These are phyloP conservation scores for Strigomonas culicis DNA, from an alignment of 208 protist species.

Conservation along the genomic window DNA sequence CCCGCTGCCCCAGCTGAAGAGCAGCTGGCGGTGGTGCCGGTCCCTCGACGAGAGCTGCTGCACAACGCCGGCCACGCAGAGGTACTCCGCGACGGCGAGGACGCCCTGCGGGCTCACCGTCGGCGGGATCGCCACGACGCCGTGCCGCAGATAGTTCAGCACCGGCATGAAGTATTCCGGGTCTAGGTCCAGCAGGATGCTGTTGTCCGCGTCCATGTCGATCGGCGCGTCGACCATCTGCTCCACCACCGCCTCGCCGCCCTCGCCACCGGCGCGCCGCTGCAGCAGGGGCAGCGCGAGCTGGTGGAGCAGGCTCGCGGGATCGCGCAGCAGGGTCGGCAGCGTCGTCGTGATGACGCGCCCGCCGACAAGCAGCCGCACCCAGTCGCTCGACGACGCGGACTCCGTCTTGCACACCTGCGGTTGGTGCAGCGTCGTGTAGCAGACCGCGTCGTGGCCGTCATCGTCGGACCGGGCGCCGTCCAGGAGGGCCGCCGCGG, in stretches of 20 bases:
- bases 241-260: background rate
- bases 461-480: background rate
- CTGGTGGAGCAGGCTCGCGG: slow-evolving; percentile 49
- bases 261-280: background rate
- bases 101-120: slow-evolving; percentile 42
- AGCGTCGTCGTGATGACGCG: slow-evolving; percentile 71
- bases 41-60: slow-evolving; percentile 34
- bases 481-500: too few relatives aligned
- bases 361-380: slow-evolving; percentile 78
- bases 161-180: slow-evolving; percentile 74
- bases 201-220: slow-evolving; percentile 54
- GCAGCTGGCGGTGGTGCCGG: slow-evolving; percentile 36
- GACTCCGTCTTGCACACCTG: slow-evolving; percentile 22
- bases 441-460: slow-evolving; percentile 5
- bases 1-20: slow-evolving; percentile 84
- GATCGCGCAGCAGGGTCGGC: slow-evolving; percentile 61
- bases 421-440: slow-evolving; percentile 9
- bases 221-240: slow-evolving; percentile 25
- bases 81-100: slow-evolving; percentile 72
- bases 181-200: slow-evolving; percentile 80
- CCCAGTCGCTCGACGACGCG: slow-evolving; percentile 46
- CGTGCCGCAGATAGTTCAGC: slow-evolving; percentile 80
- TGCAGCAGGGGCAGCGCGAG: slow-evolving; percentile 27
- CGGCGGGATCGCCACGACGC: slow-evolving; percentile 54
- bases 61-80: slow-evolving; percentile 61